Conservation (phyloP, 2,329 filamentous ascomycete genomes). For the Dothideomycetes sp. region DNA sequence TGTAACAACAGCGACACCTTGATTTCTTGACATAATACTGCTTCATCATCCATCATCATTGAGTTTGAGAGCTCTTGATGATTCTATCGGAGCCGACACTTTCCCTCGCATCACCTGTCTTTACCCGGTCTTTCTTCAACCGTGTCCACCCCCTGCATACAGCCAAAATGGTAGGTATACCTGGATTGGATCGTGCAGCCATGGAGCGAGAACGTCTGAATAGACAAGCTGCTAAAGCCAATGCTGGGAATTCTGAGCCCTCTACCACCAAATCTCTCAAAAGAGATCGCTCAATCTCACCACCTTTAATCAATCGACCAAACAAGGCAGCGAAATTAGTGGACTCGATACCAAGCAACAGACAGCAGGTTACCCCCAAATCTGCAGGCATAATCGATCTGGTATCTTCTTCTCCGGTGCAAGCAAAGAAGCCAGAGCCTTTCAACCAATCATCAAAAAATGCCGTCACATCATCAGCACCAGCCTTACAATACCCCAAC, state of each 20-base stretch:
- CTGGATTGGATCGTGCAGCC: constrained; percentile 61
- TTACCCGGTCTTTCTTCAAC: too few species aligned
- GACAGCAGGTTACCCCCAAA: constrained; percentile 14
- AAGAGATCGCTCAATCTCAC: constrained; percentile 42
- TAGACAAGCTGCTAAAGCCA: constrained; percentile 44
- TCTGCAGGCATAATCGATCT: not conserved
- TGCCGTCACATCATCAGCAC: not conserved
- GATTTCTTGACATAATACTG: too few species aligned
- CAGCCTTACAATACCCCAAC: constrained; percentile 37
- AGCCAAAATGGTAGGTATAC: constrained; percentile 27
- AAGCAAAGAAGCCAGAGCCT: not conserved
- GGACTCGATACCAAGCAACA: not conserved
- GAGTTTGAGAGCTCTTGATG: not conserved
- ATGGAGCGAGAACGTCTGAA: constrained; percentile 81
- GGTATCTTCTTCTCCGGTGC: not conserved
- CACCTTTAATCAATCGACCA: constrained; percentile 19
- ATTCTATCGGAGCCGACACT: not conserved
- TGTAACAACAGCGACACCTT: too few species aligned
- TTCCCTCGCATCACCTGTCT: too few species aligned
- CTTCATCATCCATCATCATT: constrained; percentile 1
- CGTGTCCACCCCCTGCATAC: too few species aligned
- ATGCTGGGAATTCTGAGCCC: constrained; percentile 23
- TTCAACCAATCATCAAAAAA: not conserved
- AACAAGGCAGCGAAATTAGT: constrained; percentile 5
- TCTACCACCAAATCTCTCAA: constrained; percentile 27